Percentiles rank a stretch among this genome's conserved stretches.
These are phyloP conservation scores for Pseudonitzschia multiseries DNA, from an alignment of 108 stramenopile genomes.

Conservation along the genomic window DNA sequence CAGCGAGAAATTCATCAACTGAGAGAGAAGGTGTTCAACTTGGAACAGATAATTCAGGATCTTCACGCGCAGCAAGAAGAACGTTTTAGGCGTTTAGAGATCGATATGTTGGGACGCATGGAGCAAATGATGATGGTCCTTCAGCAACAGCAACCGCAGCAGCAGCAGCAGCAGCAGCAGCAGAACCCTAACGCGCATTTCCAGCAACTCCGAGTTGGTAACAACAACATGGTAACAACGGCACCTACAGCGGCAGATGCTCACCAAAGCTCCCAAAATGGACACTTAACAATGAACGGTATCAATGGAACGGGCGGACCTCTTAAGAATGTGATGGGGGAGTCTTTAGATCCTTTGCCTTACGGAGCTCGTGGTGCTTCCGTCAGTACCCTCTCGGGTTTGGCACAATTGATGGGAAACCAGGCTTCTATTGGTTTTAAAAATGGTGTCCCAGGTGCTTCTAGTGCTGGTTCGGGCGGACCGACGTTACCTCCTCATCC, in stretches of 20 bases:
- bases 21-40: slow-evolving; percentile 46
- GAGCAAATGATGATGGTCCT: slow-evolving; percentile 67
- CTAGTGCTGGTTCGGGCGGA: slow-evolving; percentile 7
- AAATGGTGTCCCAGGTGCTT: slow-evolving; percentile 14
- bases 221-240: slow-evolving; percentile 8
- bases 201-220: slow-evolving; percentile 4
- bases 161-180: slow-evolving; percentile 13
- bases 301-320: background rate
- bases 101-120: slow-evolving; percentile 66
- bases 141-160: slow-evolving; percentile 58
- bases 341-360: slow-evolving; percentile 35
- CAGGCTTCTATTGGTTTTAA: slow-evolving; percentile 18
- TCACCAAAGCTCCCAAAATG: slow-evolving; percentile 1
- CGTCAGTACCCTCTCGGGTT: slow-evolving; percentile 24
- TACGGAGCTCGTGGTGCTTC: slow-evolving; percentile 30
- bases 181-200: slow-evolving; percentile 10
- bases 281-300: background rate
- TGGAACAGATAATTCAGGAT: slow-evolving; percentile 54
- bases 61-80: slow-evolving; percentile 46
- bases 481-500: slow-evolving; percentile 83
- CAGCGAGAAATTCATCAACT: slow-evolving; percentile 61
- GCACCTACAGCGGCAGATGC: background rate
- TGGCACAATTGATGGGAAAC: slow-evolving; percentile 22
- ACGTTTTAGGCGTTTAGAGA: slow-evolving; percentile 51
- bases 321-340: background rate